Evolutionary conservation across 1,284 basidiomycete species (phyloP).

Genomic region (Boletellus deceptivus): DNA sequence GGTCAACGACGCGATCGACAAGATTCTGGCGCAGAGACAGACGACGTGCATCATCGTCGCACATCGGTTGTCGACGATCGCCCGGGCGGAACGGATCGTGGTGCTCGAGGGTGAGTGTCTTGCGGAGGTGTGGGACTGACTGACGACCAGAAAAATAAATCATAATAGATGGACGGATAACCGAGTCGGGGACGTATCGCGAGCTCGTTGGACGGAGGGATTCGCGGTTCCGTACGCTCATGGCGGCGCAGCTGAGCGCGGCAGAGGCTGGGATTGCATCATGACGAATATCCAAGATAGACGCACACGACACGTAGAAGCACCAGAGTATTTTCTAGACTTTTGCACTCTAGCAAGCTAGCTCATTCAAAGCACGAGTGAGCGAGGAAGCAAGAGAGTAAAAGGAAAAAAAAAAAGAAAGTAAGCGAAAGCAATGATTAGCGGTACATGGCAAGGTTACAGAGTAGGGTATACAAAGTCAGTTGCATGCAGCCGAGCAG

Average conservation of each 20-base stretch:
- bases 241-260: constrained; percentile 81
- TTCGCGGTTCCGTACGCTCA: constrained; percentile 78
- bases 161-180: constrained; percentile 73
- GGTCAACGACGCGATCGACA: constrained; percentile 87
- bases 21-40: constrained; percentile 71
- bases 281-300: not conserved
- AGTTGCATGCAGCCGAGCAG: too few relatives aligned
- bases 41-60: constrained; percentile 91
- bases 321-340: not conserved
- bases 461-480: too few relatives aligned
- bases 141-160: not conserved
- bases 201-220: constrained; percentile 66
- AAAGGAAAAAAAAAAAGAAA: too few relatives aligned
- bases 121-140: not conserved
- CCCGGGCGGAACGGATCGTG: constrained; percentile 80
- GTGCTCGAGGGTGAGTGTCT: constrained; percentile 74
- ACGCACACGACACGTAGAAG: constrained; percentile 11
- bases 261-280: constrained; percentile 31
- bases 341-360: constrained; percentile 4
- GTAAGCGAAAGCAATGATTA: not conserved
- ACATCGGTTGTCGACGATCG: constrained; percentile 83
- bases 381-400: too few relatives aligned
- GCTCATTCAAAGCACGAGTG: constrained; percentile 14
- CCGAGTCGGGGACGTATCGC: constrained; percentile 82
- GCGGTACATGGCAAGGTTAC: constrained; percentile 5